Evolutionary conservation across 2,329 filamentous ascomycete species (phyloP).

Genomic region (Neofusicoccum laricinum): DNA sequence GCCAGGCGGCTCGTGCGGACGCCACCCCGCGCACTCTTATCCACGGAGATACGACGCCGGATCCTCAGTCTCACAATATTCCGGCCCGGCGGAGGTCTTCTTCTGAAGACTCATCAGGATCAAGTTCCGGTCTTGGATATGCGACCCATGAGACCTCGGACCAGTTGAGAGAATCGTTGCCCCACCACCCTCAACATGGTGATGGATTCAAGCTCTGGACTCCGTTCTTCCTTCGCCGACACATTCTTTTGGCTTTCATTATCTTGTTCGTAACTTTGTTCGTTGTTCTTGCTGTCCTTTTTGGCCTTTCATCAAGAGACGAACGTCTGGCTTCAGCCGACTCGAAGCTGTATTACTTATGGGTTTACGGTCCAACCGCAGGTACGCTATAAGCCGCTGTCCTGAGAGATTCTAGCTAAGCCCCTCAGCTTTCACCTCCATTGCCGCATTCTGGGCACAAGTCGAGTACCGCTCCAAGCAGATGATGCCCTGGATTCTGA

Average conservation of each 20-base stretch:
- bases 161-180: too few relatives aligned
- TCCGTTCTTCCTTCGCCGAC: not conserved
- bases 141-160: too few relatives aligned
- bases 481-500: not conserved
- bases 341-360: not conserved
- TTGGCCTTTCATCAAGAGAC: not conserved
- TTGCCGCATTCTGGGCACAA: not conserved
- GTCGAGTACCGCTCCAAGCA: conserved; percentile 5
- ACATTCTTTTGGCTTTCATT: not conserved
- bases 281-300: not conserved
- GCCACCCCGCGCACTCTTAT: not conserved
- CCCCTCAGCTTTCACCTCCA: not conserved
- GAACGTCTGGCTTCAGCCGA: not conserved
- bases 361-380: not conserved
- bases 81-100: too few relatives aligned
- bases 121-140: too few relatives aligned
- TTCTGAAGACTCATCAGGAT: too few relatives aligned
- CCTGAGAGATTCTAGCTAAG: too few relatives aligned
- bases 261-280: not conserved
- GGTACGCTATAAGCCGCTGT: not conserved
- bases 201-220: not conserved
- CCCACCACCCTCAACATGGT: too few relatives aligned
- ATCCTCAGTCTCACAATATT: not conserved
- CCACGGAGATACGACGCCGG: not conserved
- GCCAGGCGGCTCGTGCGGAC: not conserved